A percentile compares a stretch with the other conserved stretches of the same genome.
phyloP scores from a whole-genome alignment of 2,329 filamentous ascomycete species.

The Trichoderma atrobrunneum region DNA sequence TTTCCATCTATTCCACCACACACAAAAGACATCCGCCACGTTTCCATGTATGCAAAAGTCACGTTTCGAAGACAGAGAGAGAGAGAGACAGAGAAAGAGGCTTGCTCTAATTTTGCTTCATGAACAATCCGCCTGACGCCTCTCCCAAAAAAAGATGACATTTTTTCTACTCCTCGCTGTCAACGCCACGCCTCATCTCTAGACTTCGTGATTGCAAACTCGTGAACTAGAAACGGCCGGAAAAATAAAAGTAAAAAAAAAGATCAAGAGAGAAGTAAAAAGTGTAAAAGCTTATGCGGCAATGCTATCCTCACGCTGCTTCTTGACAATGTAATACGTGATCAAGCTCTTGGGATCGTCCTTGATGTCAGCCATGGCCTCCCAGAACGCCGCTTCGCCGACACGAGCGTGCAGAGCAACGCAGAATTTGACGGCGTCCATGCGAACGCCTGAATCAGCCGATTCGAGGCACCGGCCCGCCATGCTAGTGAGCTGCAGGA shows the following conservation, averaged over 20 bases:
- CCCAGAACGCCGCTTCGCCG: slow-evolving; percentile 65
- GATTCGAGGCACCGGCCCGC: slow-evolving; percentile 59
- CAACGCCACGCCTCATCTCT: neutral
- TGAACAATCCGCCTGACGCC: neutral
- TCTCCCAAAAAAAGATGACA: neutral
- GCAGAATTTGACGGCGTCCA: slow-evolving; percentile 78
- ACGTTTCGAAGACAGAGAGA: neutral
- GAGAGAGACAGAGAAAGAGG: neutral
- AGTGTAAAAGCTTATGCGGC: slow-evolving; percentile 10
- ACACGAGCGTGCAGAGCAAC: slow-evolving; percentile 65
- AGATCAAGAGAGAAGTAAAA: neutral
- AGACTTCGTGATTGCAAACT: neutral
- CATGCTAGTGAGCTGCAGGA: slow-evolving; percentile 50
- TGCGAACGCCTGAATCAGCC: slow-evolving; percentile 60
- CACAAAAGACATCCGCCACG: neutral
- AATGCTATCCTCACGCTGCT: slow-evolving; percentile 52
- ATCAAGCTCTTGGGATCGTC: slow-evolving; percentile 75
- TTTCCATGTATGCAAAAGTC: neutral
- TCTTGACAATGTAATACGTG: slow-evolving; percentile 77
- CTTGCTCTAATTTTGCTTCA: neutral
- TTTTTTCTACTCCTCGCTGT: neutral
- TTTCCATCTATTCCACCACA: neutral
- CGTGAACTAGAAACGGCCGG: neutral
- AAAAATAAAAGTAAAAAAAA: neutral
- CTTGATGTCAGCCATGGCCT: slow-evolving; percentile 58